A percentile compares a stretch with the other conserved stretches of the same genome.
Conservation (phyloP, 208 protist genomes). For the Naegleria fowleri region DNA sequence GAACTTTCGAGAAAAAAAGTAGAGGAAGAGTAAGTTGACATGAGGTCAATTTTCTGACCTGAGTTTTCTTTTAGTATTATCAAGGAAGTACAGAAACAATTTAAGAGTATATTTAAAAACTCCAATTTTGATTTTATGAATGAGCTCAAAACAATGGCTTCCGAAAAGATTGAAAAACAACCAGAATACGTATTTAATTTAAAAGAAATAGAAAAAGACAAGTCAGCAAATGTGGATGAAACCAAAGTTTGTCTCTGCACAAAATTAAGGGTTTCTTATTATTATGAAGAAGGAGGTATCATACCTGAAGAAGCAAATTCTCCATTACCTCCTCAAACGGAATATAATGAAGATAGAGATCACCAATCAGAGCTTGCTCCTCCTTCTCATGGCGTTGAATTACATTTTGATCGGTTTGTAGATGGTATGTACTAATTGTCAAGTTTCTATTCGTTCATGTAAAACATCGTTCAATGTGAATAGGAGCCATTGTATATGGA, state of each 20-base stretch:
- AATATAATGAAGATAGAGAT: not conserved
- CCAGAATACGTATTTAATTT: not conserved
- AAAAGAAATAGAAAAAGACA: not conserved
- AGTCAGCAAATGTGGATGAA: not conserved
- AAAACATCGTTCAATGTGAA: too few relatives aligned
- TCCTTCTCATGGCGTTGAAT: not conserved
- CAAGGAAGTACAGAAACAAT: not conserved
- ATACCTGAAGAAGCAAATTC: not conserved
- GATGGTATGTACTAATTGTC: not conserved
- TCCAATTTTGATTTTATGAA: not conserved
- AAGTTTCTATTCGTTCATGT: too few relatives aligned
- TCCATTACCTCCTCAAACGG: not conserved
- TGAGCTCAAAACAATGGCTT: not conserved
- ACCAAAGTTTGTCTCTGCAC: not conserved
- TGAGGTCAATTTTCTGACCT: not conserved
- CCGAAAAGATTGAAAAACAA: not conserved
- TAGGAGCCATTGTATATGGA: not conserved
- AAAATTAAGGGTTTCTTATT: not conserved
- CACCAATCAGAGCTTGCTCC: not conserved
- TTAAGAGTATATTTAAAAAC: conserved; percentile 1
- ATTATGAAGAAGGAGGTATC: not conserved
- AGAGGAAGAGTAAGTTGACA: not conserved
- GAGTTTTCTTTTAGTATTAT: not conserved
- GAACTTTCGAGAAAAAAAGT: not conserved
- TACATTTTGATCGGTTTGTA: not conserved